A percentile compares a stretch with the other conserved stretches of the same genome.
Evolutionary conservation across 805 yeast genomes (phyloP).

Genomic region (Schwanniomyces sp.): DNA sequence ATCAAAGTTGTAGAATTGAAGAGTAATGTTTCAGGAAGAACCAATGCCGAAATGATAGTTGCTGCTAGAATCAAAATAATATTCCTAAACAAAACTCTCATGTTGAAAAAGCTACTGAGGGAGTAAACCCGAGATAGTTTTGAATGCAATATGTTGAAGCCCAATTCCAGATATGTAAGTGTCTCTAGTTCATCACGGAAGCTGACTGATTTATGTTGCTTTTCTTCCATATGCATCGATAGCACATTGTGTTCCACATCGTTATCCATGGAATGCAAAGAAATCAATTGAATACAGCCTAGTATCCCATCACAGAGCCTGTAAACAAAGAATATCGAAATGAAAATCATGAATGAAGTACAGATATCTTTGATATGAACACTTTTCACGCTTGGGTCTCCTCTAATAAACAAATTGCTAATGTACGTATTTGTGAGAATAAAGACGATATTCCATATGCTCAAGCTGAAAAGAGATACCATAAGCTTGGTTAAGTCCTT

Average conservation of each 20-base stretch:
- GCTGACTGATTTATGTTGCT: slow-evolving; percentile 15
- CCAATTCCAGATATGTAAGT: slow-evolving; percentile 10
- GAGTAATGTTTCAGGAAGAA: slow-evolving; percentile 13
- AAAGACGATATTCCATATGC: slow-evolving; percentile 5
- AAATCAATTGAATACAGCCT: slow-evolving; percentile 15
- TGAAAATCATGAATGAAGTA: slow-evolving; percentile 6
- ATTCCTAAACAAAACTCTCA: not conserved
- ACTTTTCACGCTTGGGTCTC: slow-evolving; percentile 1
- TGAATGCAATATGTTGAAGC: slow-evolving; percentile 1
- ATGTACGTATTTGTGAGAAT: not conserved
- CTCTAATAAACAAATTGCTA: not conserved
- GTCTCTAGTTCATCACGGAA: slow-evolving; percentile 15
- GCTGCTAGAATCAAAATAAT: not conserved
- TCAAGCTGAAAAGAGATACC: not conserved
- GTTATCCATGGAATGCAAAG: not conserved
- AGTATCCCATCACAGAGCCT: slow-evolving; percentile 11
- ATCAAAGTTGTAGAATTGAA: slow-evolving; percentile 21
- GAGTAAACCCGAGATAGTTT: not conserved
- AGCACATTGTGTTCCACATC: not conserved
- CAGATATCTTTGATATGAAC: slow-evolving; percentile 8
- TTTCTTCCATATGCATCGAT: not conserved
- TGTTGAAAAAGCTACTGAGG: not conserved
- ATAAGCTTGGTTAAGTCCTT: slow-evolving; percentile 5
- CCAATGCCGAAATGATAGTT: not conserved
- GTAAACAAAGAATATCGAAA: slow-evolving; percentile 11